Evolutionary conservation across 1,139 yeast species (phyloP).

Genomic region (Suhomyces coccinellae): DNA sequence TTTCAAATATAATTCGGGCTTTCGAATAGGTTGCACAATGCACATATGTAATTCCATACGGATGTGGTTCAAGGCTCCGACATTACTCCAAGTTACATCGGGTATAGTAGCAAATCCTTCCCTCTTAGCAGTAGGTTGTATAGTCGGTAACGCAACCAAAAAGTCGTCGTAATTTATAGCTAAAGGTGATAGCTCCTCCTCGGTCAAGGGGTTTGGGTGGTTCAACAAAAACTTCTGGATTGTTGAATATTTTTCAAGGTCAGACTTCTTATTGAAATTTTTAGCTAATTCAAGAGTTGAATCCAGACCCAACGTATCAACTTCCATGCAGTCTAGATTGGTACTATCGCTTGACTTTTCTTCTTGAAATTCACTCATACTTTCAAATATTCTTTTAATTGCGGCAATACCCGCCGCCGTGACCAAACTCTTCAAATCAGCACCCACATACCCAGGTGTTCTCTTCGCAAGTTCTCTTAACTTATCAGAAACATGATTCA

Average conservation of each 20-base stretch:
- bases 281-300: conserved; percentile 10
- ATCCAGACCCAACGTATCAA: conserved; percentile 29
- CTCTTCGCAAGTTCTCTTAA: conserved; percentile 75
- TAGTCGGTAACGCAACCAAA: conserved; percentile 79
- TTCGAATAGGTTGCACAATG: conserved; percentile 91
- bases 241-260: conserved; percentile 53
- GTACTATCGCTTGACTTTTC: conserved; percentile 16
- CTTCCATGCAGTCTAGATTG: conserved; percentile 40
- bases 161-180: conserved; percentile 80
- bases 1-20: conserved; percentile 84
- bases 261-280: conserved; percentile 33
- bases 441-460: conserved; percentile 98
- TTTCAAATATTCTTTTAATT: conserved; percentile 79
- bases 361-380: conserved; percentile 40
- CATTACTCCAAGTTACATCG: conserved; percentile 93
- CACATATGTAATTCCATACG: conserved; percentile 95
- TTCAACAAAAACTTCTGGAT: conserved; percentile 69
- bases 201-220: conserved; percentile 79
- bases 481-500: conserved; percentile 62
- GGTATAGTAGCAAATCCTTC: conserved; percentile 99
- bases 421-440: conserved; percentile 89
- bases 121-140: conserved; percentile 96
- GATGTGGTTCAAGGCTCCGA: conserved; percentile 81
- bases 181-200: conserved; percentile 71
- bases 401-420: conserved; percentile 97